Conservation (phyloP, 164 flowering plant genomes). For the Berberis vulgaris region DNA sequence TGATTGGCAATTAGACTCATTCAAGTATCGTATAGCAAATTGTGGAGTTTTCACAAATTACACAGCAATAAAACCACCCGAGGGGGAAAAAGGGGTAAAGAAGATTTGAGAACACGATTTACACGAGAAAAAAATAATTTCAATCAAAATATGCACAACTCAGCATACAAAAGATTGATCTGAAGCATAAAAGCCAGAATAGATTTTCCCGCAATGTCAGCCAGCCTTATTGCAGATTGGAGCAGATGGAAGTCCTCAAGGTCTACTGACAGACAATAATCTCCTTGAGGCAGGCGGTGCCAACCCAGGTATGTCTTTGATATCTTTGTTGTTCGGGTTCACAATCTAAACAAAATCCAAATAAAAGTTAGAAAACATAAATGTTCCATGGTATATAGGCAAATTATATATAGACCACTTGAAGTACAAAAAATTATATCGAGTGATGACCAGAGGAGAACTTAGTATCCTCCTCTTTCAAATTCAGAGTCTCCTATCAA, state of each 20-base stretch:
- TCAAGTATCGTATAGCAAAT: neutral
- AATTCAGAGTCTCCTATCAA: too few species aligned
- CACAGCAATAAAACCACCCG: neutral
- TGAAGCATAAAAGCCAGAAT: neutral
- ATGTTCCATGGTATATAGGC: neutral
- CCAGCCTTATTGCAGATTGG: neutral
- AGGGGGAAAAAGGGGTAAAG: neutral
- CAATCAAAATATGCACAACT: conserved; percentile 17
- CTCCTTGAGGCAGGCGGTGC: conserved; percentile 94
- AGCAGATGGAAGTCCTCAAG: neutral
- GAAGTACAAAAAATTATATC: too few species aligned
- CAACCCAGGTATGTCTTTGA: conserved; percentile 83
- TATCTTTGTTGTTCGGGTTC: conserved; percentile 73
- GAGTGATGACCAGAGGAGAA: too few species aligned
- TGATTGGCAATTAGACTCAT: neutral
- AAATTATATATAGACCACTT: too few species aligned
- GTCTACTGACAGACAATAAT: conserved; percentile 31
- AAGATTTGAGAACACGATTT: conserved; percentile 10
- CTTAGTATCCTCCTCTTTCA: too few species aligned
- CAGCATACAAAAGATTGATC: conserved; percentile 4
- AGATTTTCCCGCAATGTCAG: neutral
- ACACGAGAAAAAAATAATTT: conserved; percentile 10
- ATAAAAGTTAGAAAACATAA: neutral
- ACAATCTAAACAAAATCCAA: conserved; percentile 39
- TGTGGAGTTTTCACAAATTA: conserved; percentile 2